These are phyloP conservation scores for Kernera saxatilis DNA, from an alignment of 345 rosid genomes.

Conservation along the genomic window DNA sequence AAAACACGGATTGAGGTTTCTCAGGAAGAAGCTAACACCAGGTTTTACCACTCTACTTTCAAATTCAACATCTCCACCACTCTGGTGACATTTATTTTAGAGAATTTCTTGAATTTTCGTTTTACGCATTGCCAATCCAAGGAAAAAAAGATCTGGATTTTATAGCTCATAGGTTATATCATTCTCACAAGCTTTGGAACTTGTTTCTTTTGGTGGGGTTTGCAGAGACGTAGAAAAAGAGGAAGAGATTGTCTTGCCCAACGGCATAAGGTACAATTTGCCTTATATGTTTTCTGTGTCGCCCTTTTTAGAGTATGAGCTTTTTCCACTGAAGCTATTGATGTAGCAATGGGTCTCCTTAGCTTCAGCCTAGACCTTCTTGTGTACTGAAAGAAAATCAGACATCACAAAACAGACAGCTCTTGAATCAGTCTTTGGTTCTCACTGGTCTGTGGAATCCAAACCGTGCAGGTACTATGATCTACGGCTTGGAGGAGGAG, in stretches of 20 bases:
- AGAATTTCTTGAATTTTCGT: not conserved
- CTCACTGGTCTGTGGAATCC: not conserved
- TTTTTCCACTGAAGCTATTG: not conserved
- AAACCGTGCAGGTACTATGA: constrained; percentile 59
- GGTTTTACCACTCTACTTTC: constrained; percentile 30
- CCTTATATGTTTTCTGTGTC: not conserved
- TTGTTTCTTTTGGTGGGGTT: not conserved
- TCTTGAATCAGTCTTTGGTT: not conserved
- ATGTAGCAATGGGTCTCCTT: not conserved
- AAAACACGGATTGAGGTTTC: constrained; percentile 82
- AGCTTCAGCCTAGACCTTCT: not conserved
- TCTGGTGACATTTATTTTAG: not conserved
- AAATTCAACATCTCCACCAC: not conserved
- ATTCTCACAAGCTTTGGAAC: not conserved
- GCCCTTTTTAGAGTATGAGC: not conserved
- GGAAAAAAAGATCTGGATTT: not conserved
- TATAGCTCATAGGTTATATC: not conserved
- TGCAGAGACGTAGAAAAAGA: constrained; percentile 66
- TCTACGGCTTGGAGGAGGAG: constrained; percentile 80
- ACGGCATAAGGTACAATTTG: constrained; percentile 64
- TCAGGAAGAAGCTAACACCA: constrained; percentile 71
- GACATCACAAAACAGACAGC: not conserved
- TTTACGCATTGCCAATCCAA: not conserved
- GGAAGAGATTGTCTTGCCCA: constrained; percentile 69
- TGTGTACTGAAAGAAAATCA: not conserved